Evolutionary conservation across 441 rosid species (phyloP).

Genomic region (Corymbia calophylla): DNA sequence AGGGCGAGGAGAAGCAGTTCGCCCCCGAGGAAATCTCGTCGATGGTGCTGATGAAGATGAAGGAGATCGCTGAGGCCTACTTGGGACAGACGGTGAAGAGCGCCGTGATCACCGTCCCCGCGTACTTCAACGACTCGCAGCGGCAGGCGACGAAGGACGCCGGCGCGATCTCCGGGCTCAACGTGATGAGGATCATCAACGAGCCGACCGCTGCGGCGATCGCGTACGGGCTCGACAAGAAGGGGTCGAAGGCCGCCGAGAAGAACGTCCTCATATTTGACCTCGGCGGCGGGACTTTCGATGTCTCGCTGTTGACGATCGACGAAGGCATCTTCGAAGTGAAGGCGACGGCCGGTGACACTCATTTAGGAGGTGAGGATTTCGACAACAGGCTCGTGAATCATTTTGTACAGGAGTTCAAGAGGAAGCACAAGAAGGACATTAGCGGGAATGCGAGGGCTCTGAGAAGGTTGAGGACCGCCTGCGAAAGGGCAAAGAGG

Average conservation of each 20-base stretch:
- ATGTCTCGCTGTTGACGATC: conserved; percentile 29
- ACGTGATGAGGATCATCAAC: conserved; percentile 28
- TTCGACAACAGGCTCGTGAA: background rate
- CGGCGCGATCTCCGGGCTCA: conserved; percentile 21
- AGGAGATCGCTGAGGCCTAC: conserved; percentile 19
- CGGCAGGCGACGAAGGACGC: conserved; percentile 35
- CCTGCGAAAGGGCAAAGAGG: background rate
- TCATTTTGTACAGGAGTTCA: background rate
- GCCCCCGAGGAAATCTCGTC: conserved; percentile 43
- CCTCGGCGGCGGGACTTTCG: conserved; percentile 34
- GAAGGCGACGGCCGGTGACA: conserved; percentile 37
- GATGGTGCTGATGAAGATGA: conserved; percentile 30
- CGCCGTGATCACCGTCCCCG: conserved; percentile 28
- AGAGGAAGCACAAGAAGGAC: background rate
- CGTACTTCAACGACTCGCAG: conserved; percentile 34
- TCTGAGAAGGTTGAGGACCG: background rate
- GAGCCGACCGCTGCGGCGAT: conserved; percentile 40
- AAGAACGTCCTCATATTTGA: conserved; percentile 31
- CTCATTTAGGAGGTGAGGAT: background rate
- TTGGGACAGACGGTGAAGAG: conserved; percentile 18
- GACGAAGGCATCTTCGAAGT: conserved; percentile 35
- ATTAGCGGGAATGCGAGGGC: background rate
- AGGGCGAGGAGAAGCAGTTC: conserved; percentile 42
- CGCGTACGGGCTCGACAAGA: conserved; percentile 31
- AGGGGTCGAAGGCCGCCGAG: conserved; percentile 18